Evolutionary conservation across 352 stramenopile species (phyloP).

Genomic region (Peronospora farinosa): DNA sequence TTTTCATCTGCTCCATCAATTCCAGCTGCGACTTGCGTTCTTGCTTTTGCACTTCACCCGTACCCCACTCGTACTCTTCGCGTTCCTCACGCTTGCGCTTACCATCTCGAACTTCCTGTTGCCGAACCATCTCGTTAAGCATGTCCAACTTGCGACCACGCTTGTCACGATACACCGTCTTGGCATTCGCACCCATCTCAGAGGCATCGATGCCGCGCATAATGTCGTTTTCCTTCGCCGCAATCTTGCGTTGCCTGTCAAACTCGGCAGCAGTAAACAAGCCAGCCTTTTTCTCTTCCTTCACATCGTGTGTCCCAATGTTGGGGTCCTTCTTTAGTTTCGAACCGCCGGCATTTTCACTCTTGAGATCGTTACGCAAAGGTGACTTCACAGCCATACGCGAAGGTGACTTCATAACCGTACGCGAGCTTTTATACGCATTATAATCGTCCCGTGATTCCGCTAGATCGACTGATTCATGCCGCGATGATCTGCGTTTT

Average conservation of each 20-base stretch:
- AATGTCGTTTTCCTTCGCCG: constrained; percentile 47
- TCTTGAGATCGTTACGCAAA: constrained; percentile 3
- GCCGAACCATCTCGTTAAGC: constrained; percentile 76
- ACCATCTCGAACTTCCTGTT: constrained; percentile 72
- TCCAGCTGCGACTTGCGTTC: constrained; percentile 52
- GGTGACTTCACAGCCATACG: background rate
- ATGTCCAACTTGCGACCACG: constrained; percentile 81
- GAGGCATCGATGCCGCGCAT: constrained; percentile 40
- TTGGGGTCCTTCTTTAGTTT: constrained; percentile 8
- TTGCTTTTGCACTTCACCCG: constrained; percentile 73
- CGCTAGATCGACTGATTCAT: constrained; percentile 4
- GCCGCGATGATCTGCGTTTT: constrained; percentile 6
- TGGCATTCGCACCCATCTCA: constrained; percentile 67
- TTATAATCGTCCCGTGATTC: background rate
- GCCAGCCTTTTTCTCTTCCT: constrained; percentile 38
- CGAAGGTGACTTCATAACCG: background rate
- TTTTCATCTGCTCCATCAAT: constrained; percentile 59
- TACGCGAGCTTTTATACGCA: background rate
- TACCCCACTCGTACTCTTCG: constrained; percentile 83
- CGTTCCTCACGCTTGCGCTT: constrained; percentile 69
- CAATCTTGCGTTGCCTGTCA: constrained; percentile 46
- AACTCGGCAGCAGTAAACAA: constrained; percentile 72
- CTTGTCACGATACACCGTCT: constrained; percentile 83
- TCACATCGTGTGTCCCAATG: background rate
- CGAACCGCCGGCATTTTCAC: background rate